A percentile compares a stretch with the other conserved stretches of the same genome.
Evolutionary conservation across 2,329 filamentous ascomycete genomes (phyloP).

Genomic region (Phialemonium atrogriseum): DNA sequence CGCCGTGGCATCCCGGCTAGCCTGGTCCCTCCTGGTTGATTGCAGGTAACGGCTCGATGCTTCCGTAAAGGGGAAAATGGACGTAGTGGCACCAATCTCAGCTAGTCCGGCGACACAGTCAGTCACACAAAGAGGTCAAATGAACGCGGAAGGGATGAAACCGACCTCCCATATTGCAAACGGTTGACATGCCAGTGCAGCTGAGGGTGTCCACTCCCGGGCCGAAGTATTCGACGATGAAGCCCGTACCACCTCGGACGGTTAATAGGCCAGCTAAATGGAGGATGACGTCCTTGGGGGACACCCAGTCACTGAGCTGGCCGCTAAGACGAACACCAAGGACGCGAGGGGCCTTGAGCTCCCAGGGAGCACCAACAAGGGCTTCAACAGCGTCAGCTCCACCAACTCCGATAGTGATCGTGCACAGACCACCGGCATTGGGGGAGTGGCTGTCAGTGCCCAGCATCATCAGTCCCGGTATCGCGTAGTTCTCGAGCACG

Average conservation of each 20-base stretch:
- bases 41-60: slow-evolving; percentile 79
- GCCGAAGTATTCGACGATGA: slow-evolving; percentile 89
- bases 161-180: slow-evolving; percentile 87
- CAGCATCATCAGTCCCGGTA: slow-evolving; percentile 98
- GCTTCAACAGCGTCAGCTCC: slow-evolving; percentile 97
- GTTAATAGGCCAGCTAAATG: slow-evolving; percentile 83
- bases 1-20: slow-evolving; percentile 58
- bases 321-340: slow-evolving; percentile 80
- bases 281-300: slow-evolving; percentile 93
- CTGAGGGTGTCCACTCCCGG: slow-evolving; percentile 83
- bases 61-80: slow-evolving; percentile 84
- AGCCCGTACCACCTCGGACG: slow-evolving; percentile 88
- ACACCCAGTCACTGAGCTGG: slow-evolving; percentile 79
- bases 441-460: slow-evolving; percentile 97
- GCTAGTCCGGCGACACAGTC: slow-evolving; percentile 24
- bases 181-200: slow-evolving; percentile 87
- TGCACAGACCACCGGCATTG: slow-evolving; percentile 92
- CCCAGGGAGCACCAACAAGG: slow-evolving; percentile 93
- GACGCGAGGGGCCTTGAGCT: slow-evolving; percentile 88
- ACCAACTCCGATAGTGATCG: slow-evolving; percentile 91
- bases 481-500: slow-evolving; percentile 93
- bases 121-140: too few relatives aligned
- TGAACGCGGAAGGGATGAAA: too few relatives aligned
- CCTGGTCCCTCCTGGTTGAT: slow-evolving; percentile 68
- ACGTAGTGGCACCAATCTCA: slow-evolving; percentile 93